phyloP scores from a whole-genome alignment of 2,329 filamentous ascomycete species.

The Apiospora malaysiana region DNA sequence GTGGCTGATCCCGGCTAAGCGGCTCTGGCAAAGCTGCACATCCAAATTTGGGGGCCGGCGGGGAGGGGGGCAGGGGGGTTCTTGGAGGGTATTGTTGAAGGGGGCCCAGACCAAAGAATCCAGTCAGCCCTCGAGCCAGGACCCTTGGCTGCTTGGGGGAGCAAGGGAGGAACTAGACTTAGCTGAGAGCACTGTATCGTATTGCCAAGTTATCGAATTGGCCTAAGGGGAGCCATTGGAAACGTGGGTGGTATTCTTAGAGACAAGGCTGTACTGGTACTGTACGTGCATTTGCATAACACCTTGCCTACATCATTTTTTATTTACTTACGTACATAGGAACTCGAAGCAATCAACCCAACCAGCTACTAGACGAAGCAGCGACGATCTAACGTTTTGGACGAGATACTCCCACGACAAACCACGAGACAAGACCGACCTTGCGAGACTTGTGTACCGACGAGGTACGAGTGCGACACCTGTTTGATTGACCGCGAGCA shows the following conservation, averaged over 20 bases:
- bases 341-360: background rate
- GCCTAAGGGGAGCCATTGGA: background rate
- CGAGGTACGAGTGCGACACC: background rate
- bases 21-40: conserved; percentile 10
- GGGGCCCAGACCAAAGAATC: background rate
- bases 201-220: background rate
- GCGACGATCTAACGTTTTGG: background rate
- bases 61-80: background rate
- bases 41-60: background rate
- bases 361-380: background rate
- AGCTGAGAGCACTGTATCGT: background rate
- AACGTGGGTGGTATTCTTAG: background rate
- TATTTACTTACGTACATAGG: background rate
- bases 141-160: background rate
- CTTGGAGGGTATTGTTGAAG: too few species aligned
- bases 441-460: background rate
- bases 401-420: background rate
- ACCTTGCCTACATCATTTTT: background rate
- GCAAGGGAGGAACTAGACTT: background rate
- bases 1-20: conserved; percentile 20
- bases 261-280: background rate
- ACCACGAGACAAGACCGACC: background rate
- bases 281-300: background rate
- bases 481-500: conserved; percentile 12
- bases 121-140: background rate